phyloP scores from a whole-genome alignment of 2,329 filamentous ascomycete genomes.

The Beauveria caledonica region DNA sequence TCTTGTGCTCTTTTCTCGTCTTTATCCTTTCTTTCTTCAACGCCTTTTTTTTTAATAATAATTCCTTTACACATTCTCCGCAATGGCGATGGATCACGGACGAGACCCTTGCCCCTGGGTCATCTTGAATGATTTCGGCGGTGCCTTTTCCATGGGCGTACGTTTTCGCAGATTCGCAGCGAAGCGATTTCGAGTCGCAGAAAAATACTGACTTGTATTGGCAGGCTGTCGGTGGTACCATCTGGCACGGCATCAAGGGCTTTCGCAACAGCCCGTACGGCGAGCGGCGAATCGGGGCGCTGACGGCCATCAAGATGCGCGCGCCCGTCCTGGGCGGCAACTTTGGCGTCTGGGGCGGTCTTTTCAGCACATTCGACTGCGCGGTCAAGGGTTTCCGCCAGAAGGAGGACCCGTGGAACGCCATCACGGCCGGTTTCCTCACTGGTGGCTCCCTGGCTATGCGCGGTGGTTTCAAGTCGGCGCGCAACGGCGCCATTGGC shows the following conservation, averaged over 20 bases:
- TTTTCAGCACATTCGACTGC: constrained; percentile 95
- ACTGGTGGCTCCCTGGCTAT: constrained; percentile 89
- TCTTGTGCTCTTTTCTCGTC: background rate
- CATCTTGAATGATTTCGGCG: constrained; percentile 93
- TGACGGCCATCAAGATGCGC: constrained; percentile 96
- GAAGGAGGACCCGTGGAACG: constrained; percentile 98
- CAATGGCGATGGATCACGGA: constrained; percentile 72
- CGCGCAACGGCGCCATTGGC: constrained; percentile 91
- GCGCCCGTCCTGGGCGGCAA: constrained; percentile 95
- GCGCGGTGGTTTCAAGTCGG: constrained; percentile 83
- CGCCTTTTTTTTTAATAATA: constrained; percentile 4
- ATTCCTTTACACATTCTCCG: background rate
- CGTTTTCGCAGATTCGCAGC: constrained; percentile 23
- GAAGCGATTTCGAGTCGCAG: background rate
- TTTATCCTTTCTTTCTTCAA: background rate
- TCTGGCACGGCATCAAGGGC: constrained; percentile 97
- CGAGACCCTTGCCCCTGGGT: constrained; percentile 97
- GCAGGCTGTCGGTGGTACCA: constrained; percentile 67
- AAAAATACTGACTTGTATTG: constrained; percentile 2
- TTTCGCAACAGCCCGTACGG: constrained; percentile 85
- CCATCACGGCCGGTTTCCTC: constrained; percentile 95
- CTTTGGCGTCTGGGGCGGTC: constrained; percentile 94
- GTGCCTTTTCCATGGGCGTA: constrained; percentile 95
- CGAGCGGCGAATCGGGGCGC: constrained; percentile 87
- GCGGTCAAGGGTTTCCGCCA: constrained; percentile 87